phyloP scores from a whole-genome alignment of 2,329 filamentous ascomycete species.

The Allantophomopsis lycopodina region DNA sequence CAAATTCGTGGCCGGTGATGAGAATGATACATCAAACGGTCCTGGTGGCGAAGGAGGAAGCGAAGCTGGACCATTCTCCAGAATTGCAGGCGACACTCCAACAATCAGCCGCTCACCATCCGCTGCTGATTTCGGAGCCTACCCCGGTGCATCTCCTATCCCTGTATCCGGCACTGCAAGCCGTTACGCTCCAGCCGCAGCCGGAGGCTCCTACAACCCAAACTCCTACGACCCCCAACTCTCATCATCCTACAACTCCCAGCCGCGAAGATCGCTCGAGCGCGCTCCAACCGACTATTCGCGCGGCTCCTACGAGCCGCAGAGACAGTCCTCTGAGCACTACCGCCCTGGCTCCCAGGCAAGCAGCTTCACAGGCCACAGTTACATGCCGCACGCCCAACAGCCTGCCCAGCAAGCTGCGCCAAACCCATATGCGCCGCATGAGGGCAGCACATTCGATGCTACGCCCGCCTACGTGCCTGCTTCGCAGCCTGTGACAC shows the following conservation, averaged over 20 bases:
- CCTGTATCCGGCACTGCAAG: conserved; percentile 9
- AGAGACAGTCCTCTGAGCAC: conserved; percentile 23
- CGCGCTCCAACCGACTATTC: conserved; percentile 28
- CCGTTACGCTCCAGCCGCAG: conserved; percentile 15
- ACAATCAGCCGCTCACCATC: conserved; percentile 65
- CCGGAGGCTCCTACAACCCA: conserved; percentile 9
- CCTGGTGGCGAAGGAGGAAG: conserved; percentile 38
- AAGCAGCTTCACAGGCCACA: conserved; percentile 16
- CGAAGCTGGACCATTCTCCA: conserved; percentile 69
- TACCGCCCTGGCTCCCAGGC: conserved; percentile 15
- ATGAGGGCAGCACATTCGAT: too few relatives aligned
- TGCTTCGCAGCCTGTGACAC: conserved; percentile 5
- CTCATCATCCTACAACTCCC: conserved; percentile 13
- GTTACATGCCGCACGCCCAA: conserved; percentile 8
- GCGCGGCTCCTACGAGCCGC: conserved; percentile 26
- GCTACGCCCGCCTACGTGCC: too few relatives aligned
- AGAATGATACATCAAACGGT: conserved; percentile 51
- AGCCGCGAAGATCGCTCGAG: conserved; percentile 26
- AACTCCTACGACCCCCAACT: conserved; percentile 9
- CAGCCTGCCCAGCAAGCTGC: not conserved
- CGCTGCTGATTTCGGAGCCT: conserved; percentile 49
- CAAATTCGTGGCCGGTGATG: conserved; percentile 89
- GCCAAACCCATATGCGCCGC: too few relatives aligned
- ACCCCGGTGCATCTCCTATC: conserved; percentile 9
- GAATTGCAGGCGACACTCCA: conserved; percentile 63